Evolutionary conservation across 1,284 basidiomycete genomes (phyloP).

Genomic region (Puccinia polysora): DNA sequence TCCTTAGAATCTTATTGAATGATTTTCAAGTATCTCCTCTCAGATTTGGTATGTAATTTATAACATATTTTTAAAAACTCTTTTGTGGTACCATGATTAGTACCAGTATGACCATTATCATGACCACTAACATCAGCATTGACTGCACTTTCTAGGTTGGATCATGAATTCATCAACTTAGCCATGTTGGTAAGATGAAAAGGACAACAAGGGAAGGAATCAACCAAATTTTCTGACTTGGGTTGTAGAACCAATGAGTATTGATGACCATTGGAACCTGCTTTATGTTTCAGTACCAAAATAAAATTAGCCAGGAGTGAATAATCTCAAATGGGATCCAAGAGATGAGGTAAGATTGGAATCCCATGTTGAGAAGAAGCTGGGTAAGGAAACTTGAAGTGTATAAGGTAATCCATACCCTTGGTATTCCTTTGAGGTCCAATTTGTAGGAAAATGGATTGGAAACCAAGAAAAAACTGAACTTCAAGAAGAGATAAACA

Average conservation of each 20-base stretch:
- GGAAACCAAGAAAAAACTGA: too few relatives aligned
- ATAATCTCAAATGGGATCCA: conserved; percentile 50
- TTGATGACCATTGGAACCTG: not conserved
- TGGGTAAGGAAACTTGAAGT: conserved; percentile 46
- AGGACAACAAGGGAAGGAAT: not conserved
- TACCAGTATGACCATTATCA: not conserved
- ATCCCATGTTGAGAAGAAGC: conserved; percentile 48
- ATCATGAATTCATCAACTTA: too few relatives aligned
- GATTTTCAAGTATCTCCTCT: conserved; percentile 68
- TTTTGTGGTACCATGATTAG: too few relatives aligned
- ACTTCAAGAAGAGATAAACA: too few relatives aligned
- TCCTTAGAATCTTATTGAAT: conserved; percentile 67
- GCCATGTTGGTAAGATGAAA: not conserved
- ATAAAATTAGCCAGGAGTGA: conserved; percentile 42
- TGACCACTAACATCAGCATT: not conserved
- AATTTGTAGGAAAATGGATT: too few relatives aligned
- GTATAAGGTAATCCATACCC: conserved; percentile 48
- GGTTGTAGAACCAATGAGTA: not conserved
- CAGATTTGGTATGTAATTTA: conserved; percentile 68
- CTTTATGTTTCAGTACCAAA: not conserved
- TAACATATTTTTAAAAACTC: conserved; percentile 47
- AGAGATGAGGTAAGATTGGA: conserved; percentile 49
- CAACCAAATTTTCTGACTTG: not conserved
- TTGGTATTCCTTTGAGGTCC: conserved; percentile 48
- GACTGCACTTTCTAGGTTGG: too few relatives aligned